phyloP scores from a whole-genome alignment of 805 yeast genomes.

The Starmerella potacharoeniae region DNA sequence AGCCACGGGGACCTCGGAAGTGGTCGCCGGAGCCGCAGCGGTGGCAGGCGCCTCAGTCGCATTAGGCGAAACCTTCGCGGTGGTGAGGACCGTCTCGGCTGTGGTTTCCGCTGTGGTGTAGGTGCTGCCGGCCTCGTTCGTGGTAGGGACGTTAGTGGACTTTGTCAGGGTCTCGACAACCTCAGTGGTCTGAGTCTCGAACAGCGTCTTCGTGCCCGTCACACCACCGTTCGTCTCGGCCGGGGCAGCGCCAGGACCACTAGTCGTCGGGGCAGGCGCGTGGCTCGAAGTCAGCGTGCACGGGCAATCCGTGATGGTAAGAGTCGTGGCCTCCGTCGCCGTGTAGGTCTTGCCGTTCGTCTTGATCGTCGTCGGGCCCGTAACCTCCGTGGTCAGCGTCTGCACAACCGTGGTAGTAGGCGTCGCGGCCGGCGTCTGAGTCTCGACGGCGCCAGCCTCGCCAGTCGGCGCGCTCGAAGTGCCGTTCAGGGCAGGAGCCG shows the following conservation, averaged over 20 bases:
- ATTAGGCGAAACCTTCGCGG: conserved; percentile 33
- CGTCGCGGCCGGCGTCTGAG: neutral
- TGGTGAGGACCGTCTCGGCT: neutral
- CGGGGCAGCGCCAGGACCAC: conserved; percentile 2
- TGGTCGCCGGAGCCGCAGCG: conserved; percentile 3
- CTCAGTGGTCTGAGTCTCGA: neutral
- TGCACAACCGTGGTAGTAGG: conserved; percentile 12
- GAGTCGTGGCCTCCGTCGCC: conserved; percentile 59
- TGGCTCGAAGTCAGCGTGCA: conserved; percentile 13
- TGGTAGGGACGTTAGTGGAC: neutral
- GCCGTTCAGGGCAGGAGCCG: conserved; percentile 23
- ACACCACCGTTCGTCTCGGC: neutral
- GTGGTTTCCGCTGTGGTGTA: neutral
- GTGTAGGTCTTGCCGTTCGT: conserved; percentile 38
- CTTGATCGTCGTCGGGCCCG: conserved; percentile 29
- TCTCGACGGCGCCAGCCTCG: neutral
- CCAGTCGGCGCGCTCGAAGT: conserved; percentile 4
- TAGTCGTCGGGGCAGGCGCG: neutral
- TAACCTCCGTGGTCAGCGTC: conserved; percentile 40
- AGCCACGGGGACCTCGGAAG: conserved; percentile 2
- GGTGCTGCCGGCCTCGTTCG: neutral
- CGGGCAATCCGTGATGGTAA: conserved; percentile 47
- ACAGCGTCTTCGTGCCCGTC: conserved; percentile 1
- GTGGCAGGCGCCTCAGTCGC: neutral
- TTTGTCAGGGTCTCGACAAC: neutral